phyloP scores from a whole-genome alignment of 2,329 filamentous ascomycete species.

The Leptoxyphium fumago region DNA sequence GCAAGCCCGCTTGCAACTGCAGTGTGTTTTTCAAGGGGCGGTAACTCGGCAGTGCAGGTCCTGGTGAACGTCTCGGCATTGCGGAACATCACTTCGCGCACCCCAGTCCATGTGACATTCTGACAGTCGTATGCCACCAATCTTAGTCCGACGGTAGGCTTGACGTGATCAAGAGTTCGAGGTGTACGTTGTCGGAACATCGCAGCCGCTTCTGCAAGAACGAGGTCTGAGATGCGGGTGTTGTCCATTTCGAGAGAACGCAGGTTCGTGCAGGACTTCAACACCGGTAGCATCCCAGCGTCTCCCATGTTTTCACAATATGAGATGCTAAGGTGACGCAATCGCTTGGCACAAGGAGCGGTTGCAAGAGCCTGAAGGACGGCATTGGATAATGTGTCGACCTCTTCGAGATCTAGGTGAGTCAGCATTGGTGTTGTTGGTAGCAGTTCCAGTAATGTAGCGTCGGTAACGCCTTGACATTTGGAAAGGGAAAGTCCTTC shows the following conservation, averaged over 20 bases:
- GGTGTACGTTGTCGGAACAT: constrained; percentile 49
- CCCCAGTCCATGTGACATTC: constrained; percentile 82
- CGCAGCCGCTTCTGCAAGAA: constrained; percentile 70
- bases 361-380: constrained; percentile 61
- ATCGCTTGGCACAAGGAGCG: constrained; percentile 53
- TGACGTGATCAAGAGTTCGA: constrained; percentile 24
- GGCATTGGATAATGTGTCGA: constrained; percentile 60
- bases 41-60: constrained; percentile 13
- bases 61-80: constrained; percentile 60
- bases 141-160: constrained; percentile 44
- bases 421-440: constrained; percentile 63
- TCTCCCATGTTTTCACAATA: constrained; percentile 83
- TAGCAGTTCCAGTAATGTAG: constrained; percentile 55
- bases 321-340: constrained; percentile 75
- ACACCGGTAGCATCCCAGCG: constrained; percentile 63
- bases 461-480: constrained; percentile 59
- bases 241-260: constrained; percentile 78
- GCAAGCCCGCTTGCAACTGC: constrained; percentile 14
- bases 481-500: constrained; percentile 74
- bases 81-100: constrained; percentile 70
- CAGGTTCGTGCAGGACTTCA: constrained; percentile 59
- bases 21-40: constrained; percentile 11
- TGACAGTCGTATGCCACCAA: constrained; percentile 84
- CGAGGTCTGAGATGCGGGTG: constrained; percentile 74
- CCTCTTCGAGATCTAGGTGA: constrained; percentile 79